Evolutionary conservation across 2,329 filamentous ascomycete genomes (phyloP), one percentile per base, ranked within the genome.

Genomic region (Nigrospora osmanthi): DNA sequence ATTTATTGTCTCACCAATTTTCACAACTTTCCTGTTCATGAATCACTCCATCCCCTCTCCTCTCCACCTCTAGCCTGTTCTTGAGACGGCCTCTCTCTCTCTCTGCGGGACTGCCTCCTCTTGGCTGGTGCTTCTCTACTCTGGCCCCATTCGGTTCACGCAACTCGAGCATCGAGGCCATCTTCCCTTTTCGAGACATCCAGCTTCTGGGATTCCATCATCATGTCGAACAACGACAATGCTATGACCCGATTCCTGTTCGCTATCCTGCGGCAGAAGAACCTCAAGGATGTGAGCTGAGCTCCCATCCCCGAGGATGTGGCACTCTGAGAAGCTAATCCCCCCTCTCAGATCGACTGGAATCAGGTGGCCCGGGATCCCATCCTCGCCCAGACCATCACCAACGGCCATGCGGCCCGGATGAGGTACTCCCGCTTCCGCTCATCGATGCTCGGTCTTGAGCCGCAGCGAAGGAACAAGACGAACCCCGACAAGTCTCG

Each of bases 361-460:
- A 73, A 73, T 48, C 61, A 69, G 55, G 77, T 81, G 38, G 77
- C 77, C 43, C 59, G 66, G 33, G 73, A 79, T 48, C 74, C 76
- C 16, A 67, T 76, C 40, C 66, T 81, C 11, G 50, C 70, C 19
- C 68, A 78, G 41, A 65, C 70, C 52, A 80, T 80, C 47, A 70
- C 74, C 49, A 81, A 80, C 54, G 77, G 77, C 38, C 77, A 81
- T 58, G 77, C 77, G 30, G 77, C 77, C 31, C 72, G 77, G 40
- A 81, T 81, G 77, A 68, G 77, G 44, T 81, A 72, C 58, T 73
- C 75, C 13, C 70, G 77, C 33, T 78, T 79, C 55, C 63, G 66
- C 28, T 56, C 65, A 11, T 61, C 69, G 11, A 68, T 80, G 54
- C 57, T 70, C 10, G 71, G 71, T 23, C 59, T 68, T 36, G 68